Percentiles rank a stretch among this genome's conserved stretches.
Evolutionary conservation across 139 green algal species (phyloP).

Genomic region (Bryopsis sp.): DNA sequence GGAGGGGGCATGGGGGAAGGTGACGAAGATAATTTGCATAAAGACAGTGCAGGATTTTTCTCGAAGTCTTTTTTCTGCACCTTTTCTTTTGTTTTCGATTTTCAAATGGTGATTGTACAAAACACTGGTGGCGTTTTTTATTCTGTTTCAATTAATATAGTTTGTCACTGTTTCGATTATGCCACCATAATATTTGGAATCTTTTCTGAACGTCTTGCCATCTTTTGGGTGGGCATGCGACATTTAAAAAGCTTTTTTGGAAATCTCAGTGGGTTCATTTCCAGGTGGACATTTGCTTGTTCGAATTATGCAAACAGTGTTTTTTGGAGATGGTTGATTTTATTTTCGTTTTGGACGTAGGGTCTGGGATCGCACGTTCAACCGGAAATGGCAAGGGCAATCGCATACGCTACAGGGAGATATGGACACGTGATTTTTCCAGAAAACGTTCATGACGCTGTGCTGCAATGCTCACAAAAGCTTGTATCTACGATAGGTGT

Average conservation of each 20-base stretch:
- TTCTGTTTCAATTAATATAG: no score
- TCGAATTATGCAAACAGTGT: neutral
- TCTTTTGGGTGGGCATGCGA: no score
- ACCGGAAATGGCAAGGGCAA: constrained; percentile 43
- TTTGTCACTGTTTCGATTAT: no score
- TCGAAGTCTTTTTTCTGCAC: no score
- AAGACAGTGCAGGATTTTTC: no score
- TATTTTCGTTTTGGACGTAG: constrained; percentile 22
- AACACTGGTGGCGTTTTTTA: no score
- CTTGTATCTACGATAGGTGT: constrained; percentile 23
- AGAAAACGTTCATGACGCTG: constrained; percentile 47
- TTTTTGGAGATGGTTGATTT: constrained; percentile 16
- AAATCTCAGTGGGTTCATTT: neutral
- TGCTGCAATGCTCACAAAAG: constrained; percentile 15
- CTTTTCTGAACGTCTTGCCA: no score
- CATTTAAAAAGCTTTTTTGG: neutral
- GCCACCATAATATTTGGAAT: no score
- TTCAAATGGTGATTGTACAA: no score
- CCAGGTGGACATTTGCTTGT: neutral
- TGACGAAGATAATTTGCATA: no score
- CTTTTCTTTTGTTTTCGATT: no score
- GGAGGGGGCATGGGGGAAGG: no score
- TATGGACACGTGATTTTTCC: constrained; percentile 96
- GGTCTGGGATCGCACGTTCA: constrained; percentile 48
- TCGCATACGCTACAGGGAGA: constrained; percentile 58